phyloP scores from a whole-genome alignment of 2,329 filamentous ascomycete genomes.

The Aspergillus viridinutans region DNA sequence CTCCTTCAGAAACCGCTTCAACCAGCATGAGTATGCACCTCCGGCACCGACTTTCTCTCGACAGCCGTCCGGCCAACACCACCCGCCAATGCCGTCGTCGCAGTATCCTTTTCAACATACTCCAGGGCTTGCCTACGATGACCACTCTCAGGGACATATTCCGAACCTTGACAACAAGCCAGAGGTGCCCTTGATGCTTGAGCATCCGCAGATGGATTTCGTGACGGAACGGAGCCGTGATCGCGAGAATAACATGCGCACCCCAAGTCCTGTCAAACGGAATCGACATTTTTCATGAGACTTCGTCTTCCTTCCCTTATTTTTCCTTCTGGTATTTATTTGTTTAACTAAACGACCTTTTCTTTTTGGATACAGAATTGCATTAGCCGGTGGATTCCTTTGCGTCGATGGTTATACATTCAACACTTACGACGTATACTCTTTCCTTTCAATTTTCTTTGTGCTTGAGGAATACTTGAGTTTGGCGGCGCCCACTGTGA shows the following conservation, averaged over 20 bases:
- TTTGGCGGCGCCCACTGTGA: not conserved
- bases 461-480: not conserved
- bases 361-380: not conserved
- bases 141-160: conserved; percentile 11
- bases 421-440: not conserved
- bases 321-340: not conserved
- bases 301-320: not conserved
- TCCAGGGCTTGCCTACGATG: conserved; percentile 23
- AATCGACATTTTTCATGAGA: conserved; percentile 16
- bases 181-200: conserved; percentile 27
- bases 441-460: not conserved
- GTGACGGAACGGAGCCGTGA: conserved; percentile 29
- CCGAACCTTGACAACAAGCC: conserved; percentile 22
- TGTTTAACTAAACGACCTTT: not conserved
- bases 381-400: not conserved
- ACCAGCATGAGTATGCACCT: conserved; percentile 26
- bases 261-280: conserved; percentile 36
- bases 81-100: conserved; percentile 17
- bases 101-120: conserved; percentile 25
- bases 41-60: conserved; percentile 19
- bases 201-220: conserved; percentile 28
- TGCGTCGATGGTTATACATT: not conserved
- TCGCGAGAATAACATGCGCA: conserved; percentile 30
- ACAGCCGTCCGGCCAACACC: conserved; percentile 20
- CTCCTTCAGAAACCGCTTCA: conserved; percentile 42